Conservation (phyloP, 1,139 yeast genomes). For the Protomyces pachydermus region DNA sequence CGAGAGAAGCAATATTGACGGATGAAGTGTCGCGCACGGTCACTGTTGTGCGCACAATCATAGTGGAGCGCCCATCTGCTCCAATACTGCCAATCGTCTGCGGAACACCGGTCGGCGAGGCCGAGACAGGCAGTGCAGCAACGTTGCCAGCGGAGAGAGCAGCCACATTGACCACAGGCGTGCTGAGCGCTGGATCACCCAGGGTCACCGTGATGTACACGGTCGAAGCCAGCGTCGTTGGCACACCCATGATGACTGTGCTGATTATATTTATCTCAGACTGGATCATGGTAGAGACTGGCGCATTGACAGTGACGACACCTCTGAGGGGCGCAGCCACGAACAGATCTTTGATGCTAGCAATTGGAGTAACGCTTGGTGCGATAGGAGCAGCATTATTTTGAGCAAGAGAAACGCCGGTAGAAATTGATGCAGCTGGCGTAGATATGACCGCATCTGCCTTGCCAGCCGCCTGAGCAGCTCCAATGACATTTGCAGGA, state of each 20-base stretch:
- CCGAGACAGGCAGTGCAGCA: not conserved
- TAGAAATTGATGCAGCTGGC: not conserved
- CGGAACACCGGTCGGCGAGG: not conserved
- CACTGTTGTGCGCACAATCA: not conserved
- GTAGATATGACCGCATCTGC: not conserved
- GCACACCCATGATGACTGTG: not conserved
- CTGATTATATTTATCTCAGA: too few species aligned
- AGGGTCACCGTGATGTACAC: not conserved
- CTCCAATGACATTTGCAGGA: not conserved
- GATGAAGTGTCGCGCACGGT: not conserved
- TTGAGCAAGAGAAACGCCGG: not conserved
- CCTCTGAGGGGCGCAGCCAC: not conserved
- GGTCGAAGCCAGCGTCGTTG: not conserved
- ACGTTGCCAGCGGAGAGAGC: not conserved
- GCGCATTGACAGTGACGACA: not conserved
- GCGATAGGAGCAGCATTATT: conserved; percentile 3
- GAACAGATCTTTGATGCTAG: not conserved
- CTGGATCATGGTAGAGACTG: not conserved
- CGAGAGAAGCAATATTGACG: not conserved
- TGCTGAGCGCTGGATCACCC: not conserved
- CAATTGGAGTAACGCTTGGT: not conserved
- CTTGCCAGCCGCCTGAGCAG: not conserved
- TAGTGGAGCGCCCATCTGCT: not conserved
- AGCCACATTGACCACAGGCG: not conserved
- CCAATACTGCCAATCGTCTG: not conserved